Base-by-base conservation (phyloP, 805 yeast genomes). In the Deakozyma indianensis region DNA sequence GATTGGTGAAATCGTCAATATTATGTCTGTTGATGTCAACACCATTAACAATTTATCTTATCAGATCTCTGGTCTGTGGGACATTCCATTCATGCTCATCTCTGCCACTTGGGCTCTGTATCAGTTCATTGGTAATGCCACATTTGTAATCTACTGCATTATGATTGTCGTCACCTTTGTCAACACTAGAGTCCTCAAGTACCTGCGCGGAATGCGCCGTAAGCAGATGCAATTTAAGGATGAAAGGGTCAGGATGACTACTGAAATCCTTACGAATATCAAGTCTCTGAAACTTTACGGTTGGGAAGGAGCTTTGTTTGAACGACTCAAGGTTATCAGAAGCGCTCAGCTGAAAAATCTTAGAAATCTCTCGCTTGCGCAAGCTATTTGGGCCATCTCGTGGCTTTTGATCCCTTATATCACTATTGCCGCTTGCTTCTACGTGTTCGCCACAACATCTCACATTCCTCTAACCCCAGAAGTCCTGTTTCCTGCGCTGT, bases 21-120 rank as follows among this genome's bases (percentile, higher is more conserved):
- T 88, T 57, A 83, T 88, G 92, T 80, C 94, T 48, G 95, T 88
- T 35, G 97, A 88, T 65, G 77, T 87, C 2, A 92, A 83, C 63
- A 78, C 94, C 67, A 66, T 88, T 45, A 92, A 83, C 58, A 90
- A 81, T 52, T 67, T 85, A 43, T 75, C 80, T 11, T 84, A 79
- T 57, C 73, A 78, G 60, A 70, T 86, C 47, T 83, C 85, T 51
- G 70, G 82, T 41, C 69, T 84, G 41, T 83, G 95, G 85, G 83
- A 94, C 2, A 95, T 95, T 42, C 96, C 96, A 1, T 77, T 86
- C 62, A 94, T 86, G 60, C 75, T 88, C 49, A 58, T 72, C 21
- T 61, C 88, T 44, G 85, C 96, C 66, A 69, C 86, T 48, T 63
- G 71, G 46, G 80, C 92, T 3, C 67, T 88, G 45, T 76, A 85